Evolutionary conservation across 306 rosid genomes (phyloP).

Genomic region (Lathyrus aphaca): DNA sequence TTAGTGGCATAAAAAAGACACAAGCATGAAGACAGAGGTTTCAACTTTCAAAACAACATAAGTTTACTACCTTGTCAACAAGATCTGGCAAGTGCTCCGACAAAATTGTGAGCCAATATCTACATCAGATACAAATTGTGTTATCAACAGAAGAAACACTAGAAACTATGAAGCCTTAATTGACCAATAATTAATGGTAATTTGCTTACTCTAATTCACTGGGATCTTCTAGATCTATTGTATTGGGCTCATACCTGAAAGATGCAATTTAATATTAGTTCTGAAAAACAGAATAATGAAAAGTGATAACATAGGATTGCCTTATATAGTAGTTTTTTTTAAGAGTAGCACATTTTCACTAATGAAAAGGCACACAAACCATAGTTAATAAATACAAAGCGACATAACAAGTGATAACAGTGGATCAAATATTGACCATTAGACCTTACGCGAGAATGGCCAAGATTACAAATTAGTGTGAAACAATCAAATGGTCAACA

Average conservation of each 20-base stretch:
- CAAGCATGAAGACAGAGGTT: constrained; percentile 1
- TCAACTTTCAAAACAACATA: constrained; percentile 34
- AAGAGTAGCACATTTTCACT: neutral
- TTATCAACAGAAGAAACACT: constrained; percentile 37
- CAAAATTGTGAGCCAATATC: constrained; percentile 93
- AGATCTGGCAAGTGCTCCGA: constrained; percentile 89
- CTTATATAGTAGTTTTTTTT: neutral
- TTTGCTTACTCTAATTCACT: constrained; percentile 84
- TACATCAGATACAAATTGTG: constrained; percentile 44
- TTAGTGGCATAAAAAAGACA: constrained; percentile 4
- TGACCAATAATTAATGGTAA: constrained; percentile 23
- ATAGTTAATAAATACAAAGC: constrained; percentile 5
- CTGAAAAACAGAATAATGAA: constrained; percentile 10
- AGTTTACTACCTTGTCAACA: constrained; percentile 73
- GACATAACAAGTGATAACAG: constrained; percentile 10
- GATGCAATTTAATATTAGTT: constrained; percentile 30
- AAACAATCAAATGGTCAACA: neutral
- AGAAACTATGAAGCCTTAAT: constrained; percentile 18
- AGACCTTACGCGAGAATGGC: constrained; percentile 3
- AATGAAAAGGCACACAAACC: constrained; percentile 24
- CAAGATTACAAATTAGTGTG: constrained; percentile 4
- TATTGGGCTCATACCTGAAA: constrained; percentile 94
- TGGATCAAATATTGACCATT: constrained; percentile 29
- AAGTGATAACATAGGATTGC: constrained; percentile 6
- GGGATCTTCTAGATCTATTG: constrained; percentile 88